Evolutionary conservation across 345 rosid genomes (phyloP).

Genomic region (Trapa incisa): DNA sequence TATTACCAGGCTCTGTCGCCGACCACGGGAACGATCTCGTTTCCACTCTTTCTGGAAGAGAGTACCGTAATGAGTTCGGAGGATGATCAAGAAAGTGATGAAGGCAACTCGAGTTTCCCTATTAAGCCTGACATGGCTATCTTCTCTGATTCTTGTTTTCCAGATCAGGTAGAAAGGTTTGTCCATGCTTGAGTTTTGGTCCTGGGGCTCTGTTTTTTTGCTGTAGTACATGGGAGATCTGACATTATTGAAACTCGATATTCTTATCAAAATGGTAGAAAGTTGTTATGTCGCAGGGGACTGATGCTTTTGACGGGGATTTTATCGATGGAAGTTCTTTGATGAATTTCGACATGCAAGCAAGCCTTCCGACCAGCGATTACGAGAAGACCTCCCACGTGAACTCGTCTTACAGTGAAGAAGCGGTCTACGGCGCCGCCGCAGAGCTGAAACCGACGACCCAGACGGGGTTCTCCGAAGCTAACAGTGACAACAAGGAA

Average conservation of each 20-base stretch:
- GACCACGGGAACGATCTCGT: constrained; percentile 37
- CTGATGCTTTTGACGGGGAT: constrained; percentile 14
- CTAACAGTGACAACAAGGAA: constrained; percentile 12
- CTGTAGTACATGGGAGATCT: too few species aligned
- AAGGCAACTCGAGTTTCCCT: not conserved
- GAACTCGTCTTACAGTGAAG: constrained; percentile 15
- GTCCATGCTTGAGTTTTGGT: too few species aligned
- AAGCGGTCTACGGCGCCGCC: constrained; percentile 9
- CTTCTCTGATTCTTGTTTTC: constrained; percentile 7
- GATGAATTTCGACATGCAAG: constrained; percentile 24
- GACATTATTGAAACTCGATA: too few species aligned
- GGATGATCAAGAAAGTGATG: not conserved
- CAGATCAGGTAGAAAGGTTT: constrained; percentile 22
- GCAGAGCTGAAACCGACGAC: constrained; percentile 10
- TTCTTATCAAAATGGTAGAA: too few species aligned
- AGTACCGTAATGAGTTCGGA: not conserved
- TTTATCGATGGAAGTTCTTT: constrained; percentile 12
- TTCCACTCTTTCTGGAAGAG: constrained; percentile 12
- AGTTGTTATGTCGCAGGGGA: constrained; percentile 15
- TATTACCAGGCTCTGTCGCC: constrained; percentile 23
- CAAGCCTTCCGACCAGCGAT: constrained; percentile 18
- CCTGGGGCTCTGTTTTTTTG: too few species aligned
- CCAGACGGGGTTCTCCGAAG: constrained; percentile 14
- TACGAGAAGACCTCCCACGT: constrained; percentile 10
- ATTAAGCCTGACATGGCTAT: not conserved